Base-by-base conservation (phyloP, 2,329 filamentous ascomycete species). In the Xylariaceae sp. region DNA sequence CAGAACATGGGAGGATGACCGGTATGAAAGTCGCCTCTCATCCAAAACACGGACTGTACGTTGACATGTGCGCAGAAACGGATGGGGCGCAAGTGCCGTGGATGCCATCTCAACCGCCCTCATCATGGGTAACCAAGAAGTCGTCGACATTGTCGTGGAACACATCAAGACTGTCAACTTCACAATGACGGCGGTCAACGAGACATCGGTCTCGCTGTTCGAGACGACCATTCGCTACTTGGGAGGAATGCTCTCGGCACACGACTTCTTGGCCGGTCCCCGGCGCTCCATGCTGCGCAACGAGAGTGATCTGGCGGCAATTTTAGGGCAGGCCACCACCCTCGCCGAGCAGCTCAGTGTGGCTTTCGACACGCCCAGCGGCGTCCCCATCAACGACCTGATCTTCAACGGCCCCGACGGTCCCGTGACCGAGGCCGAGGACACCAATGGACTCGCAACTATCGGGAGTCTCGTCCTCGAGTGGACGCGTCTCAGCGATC, bases 201-300 rank as follows among this genome's bases (percentile, higher is more conserved):
- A 24, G 2, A 44, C 47, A 19, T 31, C 30, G 8, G 77, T 94
- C 31, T 90, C 82, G 23, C 60, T 94, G 6, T 94, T 94, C 50
- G 88, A 94, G 60, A 93, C 86, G 0, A 94, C 85, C 1, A 94
- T 94, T 51, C 79, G 88, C 18, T 94, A 94, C 50, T 63, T 94
- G 1, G 88, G 76, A 8, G 88, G 87, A 12, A 68, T 94, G 48
- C 53, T 94, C 7, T 83, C 87, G 3, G 84, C 68, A 4, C 81
- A 84, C 47, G 82, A 86, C 52, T 68, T 94, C 31, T 63, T 94
- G 29, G 79, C 65, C 1, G 83, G 83, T 0, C 81, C 82, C 1
- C 65, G 79, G 13, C 61, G 66, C 12, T 44, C 67, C 19, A 59
- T 80, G 11, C 66, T 68, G 6, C 47, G 51, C 42, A 43, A 63